Evolutionary conservation across 2,329 filamentous ascomycete genomes (phyloP).

Genomic region (Colletotrichum sp.): DNA sequence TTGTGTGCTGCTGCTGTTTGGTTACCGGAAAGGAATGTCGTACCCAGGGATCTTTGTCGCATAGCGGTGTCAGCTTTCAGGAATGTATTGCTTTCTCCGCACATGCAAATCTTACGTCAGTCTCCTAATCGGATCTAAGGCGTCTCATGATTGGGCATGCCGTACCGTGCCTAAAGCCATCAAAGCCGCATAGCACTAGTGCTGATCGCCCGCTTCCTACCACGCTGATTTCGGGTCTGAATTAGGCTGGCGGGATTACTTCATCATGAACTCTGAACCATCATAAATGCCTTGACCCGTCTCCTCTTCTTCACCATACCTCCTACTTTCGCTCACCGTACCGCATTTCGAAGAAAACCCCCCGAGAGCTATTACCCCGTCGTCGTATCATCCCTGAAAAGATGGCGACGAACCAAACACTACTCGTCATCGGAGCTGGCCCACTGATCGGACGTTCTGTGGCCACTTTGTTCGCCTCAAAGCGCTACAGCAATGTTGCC

Average conservation of each 20-base stretch:
- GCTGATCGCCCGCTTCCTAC: background rate
- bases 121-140: background rate
- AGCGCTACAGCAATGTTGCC: slow-evolving; percentile 40
- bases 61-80: background rate
- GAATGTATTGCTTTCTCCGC: background rate
- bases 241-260: background rate
- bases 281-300: background rate
- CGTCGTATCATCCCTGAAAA: background rate
- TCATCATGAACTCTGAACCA: background rate
- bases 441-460: background rate
- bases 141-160: background rate
- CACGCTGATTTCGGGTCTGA: background rate
- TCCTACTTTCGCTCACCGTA: background rate
- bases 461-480: background rate
- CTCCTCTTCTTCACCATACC: background rate
- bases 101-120: background rate
- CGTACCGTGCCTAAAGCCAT: background rate
- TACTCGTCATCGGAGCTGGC: background rate
- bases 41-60: background rate
- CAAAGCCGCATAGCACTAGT: background rate
- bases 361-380: background rate
- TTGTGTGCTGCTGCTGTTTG: background rate
- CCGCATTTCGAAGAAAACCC: background rate
- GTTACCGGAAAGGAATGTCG: background rate
- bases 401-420: slow-evolving; percentile 18